phyloP scores from a whole-genome alignment of 2,329 filamentous ascomycete genomes.

The Phialocephala subalpina region DNA sequence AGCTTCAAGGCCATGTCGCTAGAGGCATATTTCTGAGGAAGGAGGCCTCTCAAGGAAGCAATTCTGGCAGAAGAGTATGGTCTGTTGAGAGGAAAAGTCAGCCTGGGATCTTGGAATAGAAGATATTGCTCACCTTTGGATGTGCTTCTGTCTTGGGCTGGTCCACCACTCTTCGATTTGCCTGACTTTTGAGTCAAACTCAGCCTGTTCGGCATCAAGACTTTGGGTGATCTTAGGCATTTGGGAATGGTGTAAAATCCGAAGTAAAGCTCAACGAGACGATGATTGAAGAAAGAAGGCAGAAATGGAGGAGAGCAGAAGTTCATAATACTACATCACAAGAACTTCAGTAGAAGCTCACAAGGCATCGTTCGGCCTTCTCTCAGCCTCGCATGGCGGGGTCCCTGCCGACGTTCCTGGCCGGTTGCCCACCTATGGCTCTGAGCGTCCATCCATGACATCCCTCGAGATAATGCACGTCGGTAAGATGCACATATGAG shows the following conservation, averaged over 20 bases:
- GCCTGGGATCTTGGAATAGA: constrained; percentile 11
- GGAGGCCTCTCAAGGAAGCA: constrained; percentile 44
- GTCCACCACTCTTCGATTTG: constrained; percentile 48
- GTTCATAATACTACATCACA: background rate
- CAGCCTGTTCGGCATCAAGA: constrained; percentile 41
- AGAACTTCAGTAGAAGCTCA: background rate
- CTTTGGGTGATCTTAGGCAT: constrained; percentile 34
- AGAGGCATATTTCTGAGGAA: constrained; percentile 42
- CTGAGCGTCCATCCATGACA: background rate
- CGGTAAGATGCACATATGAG: background rate
- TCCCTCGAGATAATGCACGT: background rate
- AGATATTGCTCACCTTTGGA: constrained; percentile 32
- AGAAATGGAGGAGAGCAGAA: background rate
- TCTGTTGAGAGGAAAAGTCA: constrained; percentile 26
- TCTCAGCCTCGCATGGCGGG: constrained; percentile 9
- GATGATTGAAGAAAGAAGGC: background rate
- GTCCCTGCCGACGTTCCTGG: constrained; percentile 2
- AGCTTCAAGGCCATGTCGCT: constrained; percentile 47
- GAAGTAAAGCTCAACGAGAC: background rate
- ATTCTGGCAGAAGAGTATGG: constrained; percentile 46
- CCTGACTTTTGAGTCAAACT: constrained; percentile 45
- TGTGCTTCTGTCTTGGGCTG: constrained; percentile 40
- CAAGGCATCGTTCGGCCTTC: background rate
- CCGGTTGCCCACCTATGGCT: background rate
- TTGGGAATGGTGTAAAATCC: background rate